These are phyloP conservation scores for Corylus americana DNA, from an alignment of 306 rosid genomes.

Conservation along the genomic window DNA sequence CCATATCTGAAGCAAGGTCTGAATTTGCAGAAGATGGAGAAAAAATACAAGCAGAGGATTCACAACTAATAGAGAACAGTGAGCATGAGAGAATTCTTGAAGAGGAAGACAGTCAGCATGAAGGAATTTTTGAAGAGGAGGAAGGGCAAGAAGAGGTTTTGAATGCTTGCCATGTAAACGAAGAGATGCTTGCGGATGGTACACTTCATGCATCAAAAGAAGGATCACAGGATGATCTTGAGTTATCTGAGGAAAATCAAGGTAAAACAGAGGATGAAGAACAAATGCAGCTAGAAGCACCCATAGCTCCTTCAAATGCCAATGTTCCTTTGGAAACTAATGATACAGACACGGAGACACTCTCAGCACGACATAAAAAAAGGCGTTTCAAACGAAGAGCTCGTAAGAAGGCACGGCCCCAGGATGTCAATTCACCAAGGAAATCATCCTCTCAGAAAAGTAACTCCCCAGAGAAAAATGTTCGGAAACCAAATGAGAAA, in stretches of 20 bases:
- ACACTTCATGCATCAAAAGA: constrained; percentile 17
- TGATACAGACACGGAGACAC: constrained; percentile 24
- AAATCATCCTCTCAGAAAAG: neutral
- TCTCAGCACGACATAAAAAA: neutral
- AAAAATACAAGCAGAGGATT: constrained; percentile 13
- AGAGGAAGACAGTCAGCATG: constrained; percentile 2
- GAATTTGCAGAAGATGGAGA: constrained; percentile 16
- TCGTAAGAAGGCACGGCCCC: constrained; percentile 8
- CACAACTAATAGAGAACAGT: no score
- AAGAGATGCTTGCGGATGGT: constrained; percentile 10
- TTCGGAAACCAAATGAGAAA: neutral
- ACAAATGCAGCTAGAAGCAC: constrained; percentile 15
- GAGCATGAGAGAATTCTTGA: neutral
- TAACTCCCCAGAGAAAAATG: neutral
- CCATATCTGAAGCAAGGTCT: constrained; percentile 10
- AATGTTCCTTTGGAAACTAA: constrained; percentile 39
- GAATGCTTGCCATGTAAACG: constrained; percentile 13
- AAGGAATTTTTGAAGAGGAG: neutral
- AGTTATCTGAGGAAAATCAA: constrained; percentile 15
- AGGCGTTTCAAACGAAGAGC: constrained; percentile 40
- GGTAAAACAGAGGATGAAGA: constrained; percentile 25
- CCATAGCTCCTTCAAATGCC: constrained; percentile 18
- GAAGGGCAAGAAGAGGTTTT: constrained; percentile 18
- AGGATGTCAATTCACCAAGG: neutral
- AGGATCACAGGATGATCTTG: constrained; percentile 17